A percentile compares a stretch with the other conserved stretches of the same genome.
Conservation (phyloP, 495 filamentous ascomycete genomes). For the Podospora pseudocomata region DNA sequence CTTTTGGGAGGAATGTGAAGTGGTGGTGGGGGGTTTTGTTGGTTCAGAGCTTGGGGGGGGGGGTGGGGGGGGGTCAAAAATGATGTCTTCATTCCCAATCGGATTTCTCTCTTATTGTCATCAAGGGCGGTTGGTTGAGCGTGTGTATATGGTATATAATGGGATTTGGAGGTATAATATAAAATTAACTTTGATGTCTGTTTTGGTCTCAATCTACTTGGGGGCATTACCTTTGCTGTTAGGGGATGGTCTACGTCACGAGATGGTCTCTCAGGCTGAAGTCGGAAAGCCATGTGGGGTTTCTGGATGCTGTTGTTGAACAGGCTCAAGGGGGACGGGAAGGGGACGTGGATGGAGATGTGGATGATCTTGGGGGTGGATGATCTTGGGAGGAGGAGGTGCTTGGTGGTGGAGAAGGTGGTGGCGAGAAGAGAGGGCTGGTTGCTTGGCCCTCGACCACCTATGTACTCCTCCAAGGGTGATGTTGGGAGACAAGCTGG, state of each 20-base stretch:
- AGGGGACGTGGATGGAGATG: conserved; percentile 6
- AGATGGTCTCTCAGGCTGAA: conserved; percentile 1
- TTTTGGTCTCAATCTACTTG: conserved; percentile 4
- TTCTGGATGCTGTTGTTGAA: not conserved
- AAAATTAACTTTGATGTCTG: conserved; percentile 16
- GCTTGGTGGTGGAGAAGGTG: no score
- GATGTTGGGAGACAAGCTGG: not conserved
- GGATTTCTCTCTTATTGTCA: not conserved
- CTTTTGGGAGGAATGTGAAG: not conserved
- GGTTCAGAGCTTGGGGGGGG: not conserved
- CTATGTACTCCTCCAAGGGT: not conserved
- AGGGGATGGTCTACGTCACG: not conserved
- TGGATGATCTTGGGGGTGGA: not conserved
- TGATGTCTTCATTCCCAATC: not conserved
- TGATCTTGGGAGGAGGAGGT: not conserved
- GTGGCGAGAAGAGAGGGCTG: not conserved
- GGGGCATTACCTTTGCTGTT: not conserved
- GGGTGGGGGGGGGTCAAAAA: not conserved
- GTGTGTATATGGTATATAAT: conserved; percentile 23
- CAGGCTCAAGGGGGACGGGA: conserved; percentile 9
- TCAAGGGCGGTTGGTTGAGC: conserved; percentile 6
- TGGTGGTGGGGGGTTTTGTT: conserved; percentile 1
- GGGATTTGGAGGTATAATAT: conserved; percentile 15
- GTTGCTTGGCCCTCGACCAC: not conserved
- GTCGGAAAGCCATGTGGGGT: not conserved